Base-by-base conservation (phyloP, 1,139 yeast species). In the Saccharomyces hybrid region DNA sequence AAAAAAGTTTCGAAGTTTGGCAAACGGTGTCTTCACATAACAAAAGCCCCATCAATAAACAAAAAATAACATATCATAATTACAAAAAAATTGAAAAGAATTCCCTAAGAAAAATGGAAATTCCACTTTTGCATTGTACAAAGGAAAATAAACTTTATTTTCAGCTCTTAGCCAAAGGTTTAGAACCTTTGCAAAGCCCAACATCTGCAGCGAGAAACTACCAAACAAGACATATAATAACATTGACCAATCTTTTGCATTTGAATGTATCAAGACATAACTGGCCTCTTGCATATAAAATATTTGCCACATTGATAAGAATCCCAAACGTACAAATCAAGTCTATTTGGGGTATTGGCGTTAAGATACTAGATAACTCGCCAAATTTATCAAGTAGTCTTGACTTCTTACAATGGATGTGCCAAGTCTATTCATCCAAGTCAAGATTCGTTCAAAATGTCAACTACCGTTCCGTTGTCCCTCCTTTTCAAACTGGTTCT, bases 271-370 rank as follows among this genome's bases (percentile, higher is more conserved):
- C 78, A 46, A 67, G 75, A 27, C 64, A 72, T 38, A 76, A 82
- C n/a, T 84, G 88, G 88, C 62, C 66, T 8, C 52, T 72, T 14
- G 84, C 86, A 0, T 81, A 80, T 61, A 75, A 75, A 54, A 69
- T 80, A n/a, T 81, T 81, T 60, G 68, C 80, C 23, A 55, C 79
- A 2, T 61, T 84, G 34, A 66, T 82, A 1, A 65, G 84, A 52
- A 64, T 79, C 1, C 79, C 79, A 0, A 67, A 68, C 1, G 74
- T 80, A 5, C 87, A 84, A 64, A 64, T 83, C 2, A 70, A 82
- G 56, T 70, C 77, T 1, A 66, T 83, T 8, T 84, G 89, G 88
- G 79, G 84, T 0, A 50, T 82, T 1, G 88, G 86, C 0, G 69
- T 81, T 3, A 77, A 75, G 51, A 74, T 79, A 8, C 59, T 79